Evolutionary conservation across 1,284 basidiomycete genomes (phyloP).

Genomic region (Cerrena zonata): DNA sequence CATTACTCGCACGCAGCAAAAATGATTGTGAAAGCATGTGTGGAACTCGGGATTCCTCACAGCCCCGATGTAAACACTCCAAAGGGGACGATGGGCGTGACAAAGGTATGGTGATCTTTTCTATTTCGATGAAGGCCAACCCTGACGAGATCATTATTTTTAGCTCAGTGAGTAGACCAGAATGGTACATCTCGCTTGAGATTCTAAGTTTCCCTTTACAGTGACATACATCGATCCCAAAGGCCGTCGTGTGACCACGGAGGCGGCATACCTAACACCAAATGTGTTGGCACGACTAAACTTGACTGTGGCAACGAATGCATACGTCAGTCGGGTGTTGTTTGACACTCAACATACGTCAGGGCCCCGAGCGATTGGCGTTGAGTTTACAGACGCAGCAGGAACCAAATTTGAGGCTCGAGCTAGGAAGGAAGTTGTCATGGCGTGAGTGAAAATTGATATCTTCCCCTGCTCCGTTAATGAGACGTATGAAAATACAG

Average conservation of each 20-base stretch:
- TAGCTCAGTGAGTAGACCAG: slow-evolving; percentile 4
- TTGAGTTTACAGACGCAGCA: slow-evolving; percentile 45
- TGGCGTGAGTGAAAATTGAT: slow-evolving; percentile 41
- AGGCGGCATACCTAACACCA: slow-evolving; percentile 59
- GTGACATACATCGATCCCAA: slow-evolving; percentile 58
- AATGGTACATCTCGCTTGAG: slow-evolving; percentile 10
- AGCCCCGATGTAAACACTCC: slow-evolving; percentile 47
- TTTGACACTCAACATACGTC: slow-evolving; percentile 42
- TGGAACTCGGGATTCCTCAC: slow-evolving; percentile 41
- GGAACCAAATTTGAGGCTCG: slow-evolving; percentile 37
- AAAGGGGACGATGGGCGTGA: slow-evolving; percentile 45
- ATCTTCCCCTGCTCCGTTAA: neutral
- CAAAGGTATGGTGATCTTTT: slow-evolving; percentile 37
- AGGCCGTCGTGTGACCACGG: slow-evolving; percentile 51
- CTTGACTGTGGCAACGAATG: slow-evolving; percentile 50
- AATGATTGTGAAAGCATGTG: slow-evolving; percentile 45
- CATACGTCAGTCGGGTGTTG: slow-evolving; percentile 49
- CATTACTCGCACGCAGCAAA: slow-evolving; percentile 31
- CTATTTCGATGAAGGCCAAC: neutral
- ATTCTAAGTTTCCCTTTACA: slow-evolving; percentile 20
- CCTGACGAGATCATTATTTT: neutral
- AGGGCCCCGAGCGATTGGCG: slow-evolving; percentile 48
- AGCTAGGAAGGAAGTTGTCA: slow-evolving; percentile 54
- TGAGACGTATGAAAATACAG: too few species aligned
- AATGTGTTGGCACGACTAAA: slow-evolving; percentile 58